Conservation (phyloP, 192 early-diverging fungal genomes). For the Coemansia erecta region DNA sequence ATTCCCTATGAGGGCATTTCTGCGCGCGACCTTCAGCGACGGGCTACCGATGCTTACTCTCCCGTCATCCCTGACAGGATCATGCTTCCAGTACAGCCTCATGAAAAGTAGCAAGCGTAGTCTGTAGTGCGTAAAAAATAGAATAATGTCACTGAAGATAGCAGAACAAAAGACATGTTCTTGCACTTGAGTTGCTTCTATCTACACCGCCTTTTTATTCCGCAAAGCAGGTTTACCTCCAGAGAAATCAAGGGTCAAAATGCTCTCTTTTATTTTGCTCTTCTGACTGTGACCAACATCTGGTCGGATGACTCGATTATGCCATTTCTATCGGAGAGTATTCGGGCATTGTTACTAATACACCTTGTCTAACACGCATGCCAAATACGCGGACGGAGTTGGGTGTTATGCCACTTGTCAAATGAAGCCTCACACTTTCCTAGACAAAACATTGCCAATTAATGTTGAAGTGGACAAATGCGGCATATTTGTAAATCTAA, state of each 20-base stretch:
- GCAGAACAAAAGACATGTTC: no score
- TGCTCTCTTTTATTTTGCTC: no score
- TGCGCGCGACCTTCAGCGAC: not conserved
- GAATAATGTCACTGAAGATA: no score
- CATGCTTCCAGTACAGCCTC: slow-evolving; percentile 4
- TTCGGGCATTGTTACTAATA: no score
- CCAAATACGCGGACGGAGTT: not conserved
- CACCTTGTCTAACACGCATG: not conserved
- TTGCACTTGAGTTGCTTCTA: no score
- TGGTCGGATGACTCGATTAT: no score
- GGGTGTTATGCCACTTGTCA: not conserved
- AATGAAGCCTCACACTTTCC: no score
- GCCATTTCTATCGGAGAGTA: no score
- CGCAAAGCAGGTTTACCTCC: not conserved
- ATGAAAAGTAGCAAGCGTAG: not conserved
- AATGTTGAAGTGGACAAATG: no score
- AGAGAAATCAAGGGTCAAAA: not conserved
- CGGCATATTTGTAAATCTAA: not conserved
- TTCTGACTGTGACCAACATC: no score
- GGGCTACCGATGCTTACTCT: not conserved
- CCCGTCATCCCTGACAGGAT: not conserved
- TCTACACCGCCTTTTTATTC: no score
- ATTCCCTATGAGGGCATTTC: not conserved
- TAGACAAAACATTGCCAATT: no score
- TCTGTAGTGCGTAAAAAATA: not conserved